A percentile compares a stretch with the other conserved stretches of the same genome.
phyloP scores from a whole-genome alignment of 169 alveolate species.

The Hepatocystis sp. region DNA sequence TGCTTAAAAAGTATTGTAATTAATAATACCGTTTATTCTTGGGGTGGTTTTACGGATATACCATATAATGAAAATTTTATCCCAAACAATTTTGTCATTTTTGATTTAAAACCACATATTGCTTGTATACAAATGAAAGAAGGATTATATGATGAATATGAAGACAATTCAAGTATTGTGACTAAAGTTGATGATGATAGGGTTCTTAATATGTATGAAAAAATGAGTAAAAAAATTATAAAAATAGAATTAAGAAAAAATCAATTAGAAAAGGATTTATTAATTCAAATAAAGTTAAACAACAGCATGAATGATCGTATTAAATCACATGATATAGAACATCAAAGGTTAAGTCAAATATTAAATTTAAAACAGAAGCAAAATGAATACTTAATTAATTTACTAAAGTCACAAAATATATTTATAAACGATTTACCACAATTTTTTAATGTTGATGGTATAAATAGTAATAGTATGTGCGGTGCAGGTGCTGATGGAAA shows the following conservation, averaged over 20 bases:
- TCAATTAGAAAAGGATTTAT: slow-evolving; percentile 53
- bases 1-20: slow-evolving; percentile 68
- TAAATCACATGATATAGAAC: slow-evolving; percentile 35
- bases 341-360: slow-evolving; percentile 32
- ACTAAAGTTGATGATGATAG: slow-evolving; percentile 25
- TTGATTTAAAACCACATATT: slow-evolving; percentile 47
- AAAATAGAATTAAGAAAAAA: slow-evolving; percentile 44
- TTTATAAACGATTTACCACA: too few species aligned
- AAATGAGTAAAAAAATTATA: slow-evolving; percentile 13
- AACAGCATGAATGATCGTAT: slow-evolving; percentile 29
- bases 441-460: too few species aligned
- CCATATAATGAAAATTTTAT: slow-evolving; percentile 24
- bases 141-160: slow-evolving; percentile 34
- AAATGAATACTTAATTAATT: slow-evolving; percentile 14
- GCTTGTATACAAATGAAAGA: slow-evolving; percentile 33
- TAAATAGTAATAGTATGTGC: too few species aligned
- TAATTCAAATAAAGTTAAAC: slow-evolving; percentile 45
- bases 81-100: slow-evolving; percentile 30
- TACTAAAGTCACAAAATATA: slow-evolving; percentile 11
- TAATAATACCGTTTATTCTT: slow-evolving; percentile 45
- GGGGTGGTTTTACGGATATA: slow-evolving; percentile 76
- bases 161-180: slow-evolving; percentile 34
- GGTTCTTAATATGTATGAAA: slow-evolving; percentile 43
- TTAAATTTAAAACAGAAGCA: slow-evolving; percentile 40
- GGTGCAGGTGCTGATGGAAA: neutral